Conservation (phyloP, 192 early-diverging fungal species). For the Mortierella antarctica region DNA sequence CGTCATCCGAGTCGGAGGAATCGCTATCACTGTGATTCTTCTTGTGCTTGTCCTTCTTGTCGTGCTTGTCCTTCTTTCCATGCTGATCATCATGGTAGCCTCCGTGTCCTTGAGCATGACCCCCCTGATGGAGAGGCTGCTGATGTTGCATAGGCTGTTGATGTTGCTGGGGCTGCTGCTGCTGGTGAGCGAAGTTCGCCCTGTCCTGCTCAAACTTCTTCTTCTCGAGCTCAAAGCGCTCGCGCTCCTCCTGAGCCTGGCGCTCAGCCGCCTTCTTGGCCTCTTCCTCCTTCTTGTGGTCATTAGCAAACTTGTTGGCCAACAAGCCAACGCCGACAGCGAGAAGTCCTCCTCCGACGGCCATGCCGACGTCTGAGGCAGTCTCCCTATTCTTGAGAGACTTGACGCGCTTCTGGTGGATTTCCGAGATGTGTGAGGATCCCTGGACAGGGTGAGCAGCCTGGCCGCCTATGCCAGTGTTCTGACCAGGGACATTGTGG, state of each 20-base stretch:
- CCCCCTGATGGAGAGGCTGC: neutral
- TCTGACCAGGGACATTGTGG: conserved; percentile 55
- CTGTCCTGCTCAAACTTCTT: conserved; percentile 30
- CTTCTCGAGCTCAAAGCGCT: conserved; percentile 29
- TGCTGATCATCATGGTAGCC: conserved; percentile 13
- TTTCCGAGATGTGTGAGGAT: conserved; percentile 49
- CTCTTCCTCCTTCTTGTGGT: conserved; percentile 47
- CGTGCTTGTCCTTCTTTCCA: conserved; percentile 11
- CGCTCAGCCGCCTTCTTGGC: conserved; percentile 26
- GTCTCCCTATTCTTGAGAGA: conserved; percentile 52
- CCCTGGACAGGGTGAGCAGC: conserved; percentile 36
- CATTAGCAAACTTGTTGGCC: conserved; percentile 56
- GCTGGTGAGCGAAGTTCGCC: conserved; percentile 15
- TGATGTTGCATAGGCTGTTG: conserved; percentile 11
- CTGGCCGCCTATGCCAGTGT: conserved; percentile 4
- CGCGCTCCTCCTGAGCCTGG: conserved; percentile 13
- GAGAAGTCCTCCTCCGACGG: conserved; percentile 50
- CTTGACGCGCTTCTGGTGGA: conserved; percentile 56
- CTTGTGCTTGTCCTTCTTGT: conserved; percentile 31
- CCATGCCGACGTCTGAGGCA: conserved; percentile 53
- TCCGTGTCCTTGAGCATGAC: conserved; percentile 9
- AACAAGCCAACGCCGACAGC: conserved; percentile 58
- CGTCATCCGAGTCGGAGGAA: conserved; percentile 29
- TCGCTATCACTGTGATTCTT: conserved; percentile 1
- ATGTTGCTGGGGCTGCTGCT: conserved; percentile 22